Evolutionary conservation across 371 early-diverging fungal genomes (phyloP).

Genomic region (Mucor mucedo): DNA sequence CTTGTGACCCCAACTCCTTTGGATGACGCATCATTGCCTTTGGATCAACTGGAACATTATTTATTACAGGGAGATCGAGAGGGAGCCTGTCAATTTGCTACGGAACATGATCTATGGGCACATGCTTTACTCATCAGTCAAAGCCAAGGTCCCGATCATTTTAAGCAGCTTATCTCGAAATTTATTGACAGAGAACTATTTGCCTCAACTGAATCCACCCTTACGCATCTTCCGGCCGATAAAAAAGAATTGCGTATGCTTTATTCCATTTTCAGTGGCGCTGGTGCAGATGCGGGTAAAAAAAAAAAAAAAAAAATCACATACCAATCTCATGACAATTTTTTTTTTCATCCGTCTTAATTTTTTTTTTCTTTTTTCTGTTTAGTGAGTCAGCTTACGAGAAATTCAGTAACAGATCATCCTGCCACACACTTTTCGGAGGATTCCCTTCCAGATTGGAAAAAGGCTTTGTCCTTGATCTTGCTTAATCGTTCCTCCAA

Average conservation of each 20-base stretch:
- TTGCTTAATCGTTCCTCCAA: constrained; percentile 84
- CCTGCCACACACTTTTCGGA: background rate
- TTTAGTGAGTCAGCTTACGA: constrained; percentile 37
- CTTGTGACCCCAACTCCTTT: constrained; percentile 7
- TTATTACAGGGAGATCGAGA: constrained; percentile 77
- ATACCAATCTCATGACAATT: background rate
- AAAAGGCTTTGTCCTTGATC: constrained; percentile 69
- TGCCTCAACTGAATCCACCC: constrained; percentile 16
- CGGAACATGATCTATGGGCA: constrained; percentile 77
- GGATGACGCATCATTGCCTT: constrained; percentile 20
- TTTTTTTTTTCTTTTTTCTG: too few relatives aligned
- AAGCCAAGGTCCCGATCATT: constrained; percentile 62
- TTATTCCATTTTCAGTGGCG: constrained; percentile 76
- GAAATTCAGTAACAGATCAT: constrained; percentile 10
- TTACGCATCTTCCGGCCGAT: constrained; percentile 40
- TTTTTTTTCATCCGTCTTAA: too few relatives aligned
- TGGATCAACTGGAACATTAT: constrained; percentile 62
- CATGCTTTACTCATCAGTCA: constrained; percentile 90
- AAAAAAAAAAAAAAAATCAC: background rate
- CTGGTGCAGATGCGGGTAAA: constrained; percentile 60
- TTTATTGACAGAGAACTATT: constrained; percentile 68
- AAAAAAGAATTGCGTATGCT: constrained; percentile 71
- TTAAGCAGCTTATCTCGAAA: constrained; percentile 73
- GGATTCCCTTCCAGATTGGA: constrained; percentile 65
- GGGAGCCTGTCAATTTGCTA: constrained; percentile 75